Conservation (phyloP, 768 basidiomycete species). For the Floccularia luteovirens region DNA sequence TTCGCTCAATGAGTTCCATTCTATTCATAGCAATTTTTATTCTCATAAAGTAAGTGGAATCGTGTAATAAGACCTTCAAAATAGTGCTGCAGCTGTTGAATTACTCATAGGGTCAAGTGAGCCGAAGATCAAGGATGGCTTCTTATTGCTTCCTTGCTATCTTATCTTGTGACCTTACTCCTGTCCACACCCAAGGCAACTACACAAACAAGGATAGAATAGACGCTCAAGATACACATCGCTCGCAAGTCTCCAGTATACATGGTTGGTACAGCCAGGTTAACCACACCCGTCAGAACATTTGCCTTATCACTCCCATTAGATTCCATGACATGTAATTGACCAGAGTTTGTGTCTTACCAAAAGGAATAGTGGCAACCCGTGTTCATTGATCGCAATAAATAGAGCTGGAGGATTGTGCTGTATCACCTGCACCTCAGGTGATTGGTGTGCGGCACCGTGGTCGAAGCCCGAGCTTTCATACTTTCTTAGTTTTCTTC, state of each 20-base stretch:
- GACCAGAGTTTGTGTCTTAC: slow-evolving; percentile 35
- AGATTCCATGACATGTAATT: neutral
- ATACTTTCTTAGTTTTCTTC: slow-evolving; percentile 7
- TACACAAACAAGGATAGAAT: slow-evolving; percentile 49
- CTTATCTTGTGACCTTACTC: neutral
- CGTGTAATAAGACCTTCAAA: neutral
- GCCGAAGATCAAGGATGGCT: neutral
- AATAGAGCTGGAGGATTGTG: slow-evolving; percentile 47
- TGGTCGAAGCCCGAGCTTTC: slow-evolving; percentile 3
- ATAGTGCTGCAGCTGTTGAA: neutral
- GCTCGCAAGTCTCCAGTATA: slow-evolving; percentile 51
- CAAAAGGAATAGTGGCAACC: slow-evolving; percentile 70
- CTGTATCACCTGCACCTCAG: slow-evolving; percentile 5
- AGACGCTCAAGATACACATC: slow-evolving; percentile 53
- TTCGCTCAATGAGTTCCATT: neutral
- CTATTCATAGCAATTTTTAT: neutral
- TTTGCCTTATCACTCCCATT: slow-evolving; percentile 55
- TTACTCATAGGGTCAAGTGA: neutral
- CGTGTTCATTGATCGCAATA: slow-evolving; percentile 79
- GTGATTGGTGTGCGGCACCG: slow-evolving; percentile 2
- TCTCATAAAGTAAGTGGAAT: neutral
- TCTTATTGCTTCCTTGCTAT: neutral
- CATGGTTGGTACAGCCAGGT: slow-evolving; percentile 77
- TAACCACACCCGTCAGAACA: slow-evolving; percentile 77
- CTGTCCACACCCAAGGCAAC: slow-evolving; percentile 46